These are phyloP conservation scores for Papilionanthe hybrid DNA, from an alignment of 116 monocot genomes.

Conservation along the genomic window DNA sequence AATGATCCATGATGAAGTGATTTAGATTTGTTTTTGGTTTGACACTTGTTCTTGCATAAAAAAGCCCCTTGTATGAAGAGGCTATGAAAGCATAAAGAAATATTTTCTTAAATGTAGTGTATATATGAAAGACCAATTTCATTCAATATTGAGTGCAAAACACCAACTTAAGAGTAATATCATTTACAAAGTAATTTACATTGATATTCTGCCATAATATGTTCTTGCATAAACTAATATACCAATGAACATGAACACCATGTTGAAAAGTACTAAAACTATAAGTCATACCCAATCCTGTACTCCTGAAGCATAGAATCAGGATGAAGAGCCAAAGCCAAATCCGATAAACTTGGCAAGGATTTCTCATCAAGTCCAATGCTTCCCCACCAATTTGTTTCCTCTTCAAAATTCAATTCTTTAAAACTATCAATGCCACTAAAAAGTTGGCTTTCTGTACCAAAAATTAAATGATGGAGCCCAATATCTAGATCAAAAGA, in stretches of 20 bases:
- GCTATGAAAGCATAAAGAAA: not conserved
- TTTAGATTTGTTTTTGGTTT: too few species aligned
- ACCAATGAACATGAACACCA: not conserved
- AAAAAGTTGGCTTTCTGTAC: not conserved
- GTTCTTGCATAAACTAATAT: not conserved
- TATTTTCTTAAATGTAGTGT: not conserved
- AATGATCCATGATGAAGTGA: too few species aligned
- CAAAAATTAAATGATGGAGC: not conserved
- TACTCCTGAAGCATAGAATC: slow-evolving; percentile 33
- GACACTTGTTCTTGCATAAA: too few species aligned
- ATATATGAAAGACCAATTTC: not conserved
- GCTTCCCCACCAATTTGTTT: slow-evolving; percentile 32
- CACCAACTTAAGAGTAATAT: too few species aligned
- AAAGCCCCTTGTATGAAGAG: too few species aligned
- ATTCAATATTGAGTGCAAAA: too few species aligned
- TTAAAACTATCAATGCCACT: slow-evolving; percentile 22
- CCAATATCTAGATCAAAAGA: not conserved
- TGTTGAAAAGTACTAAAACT: not conserved
- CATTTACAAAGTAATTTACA: not conserved
- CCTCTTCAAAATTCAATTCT: slow-evolving; percentile 19
- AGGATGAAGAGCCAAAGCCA: slow-evolving; percentile 18
- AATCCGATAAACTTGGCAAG: slow-evolving; percentile 31
- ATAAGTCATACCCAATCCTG: slow-evolving; percentile 37
- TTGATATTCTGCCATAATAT: not conserved
- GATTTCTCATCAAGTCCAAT: slow-evolving; percentile 30